Percentiles rank a stretch among this genome's conserved stretches.
phyloP scores from a whole-genome alignment of 768 basidiomycete genomes.

The Tulasnella calospora region DNA sequence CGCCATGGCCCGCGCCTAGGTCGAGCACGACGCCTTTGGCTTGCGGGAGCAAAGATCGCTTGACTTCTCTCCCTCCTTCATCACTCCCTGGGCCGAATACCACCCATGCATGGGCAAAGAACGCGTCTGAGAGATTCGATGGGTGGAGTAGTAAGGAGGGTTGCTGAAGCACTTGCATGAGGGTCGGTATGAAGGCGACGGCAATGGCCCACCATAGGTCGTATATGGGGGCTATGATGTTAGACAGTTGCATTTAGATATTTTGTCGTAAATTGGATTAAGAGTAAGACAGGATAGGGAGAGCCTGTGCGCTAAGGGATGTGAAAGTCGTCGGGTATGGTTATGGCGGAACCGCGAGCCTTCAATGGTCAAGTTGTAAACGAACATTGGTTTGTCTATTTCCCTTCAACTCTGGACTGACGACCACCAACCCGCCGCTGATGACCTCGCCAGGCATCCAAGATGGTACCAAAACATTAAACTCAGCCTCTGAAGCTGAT shows the following conservation, averaged over 20 bases:
- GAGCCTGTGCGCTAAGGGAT: neutral
- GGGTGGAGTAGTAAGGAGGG: constrained; percentile 50
- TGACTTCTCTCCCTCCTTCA: constrained; percentile 40
- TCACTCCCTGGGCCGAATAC: constrained; percentile 49
- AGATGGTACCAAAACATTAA: neutral
- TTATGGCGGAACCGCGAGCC: no score
- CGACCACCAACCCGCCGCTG: neutral
- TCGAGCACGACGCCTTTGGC: constrained; percentile 62
- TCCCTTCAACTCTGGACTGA: neutral
- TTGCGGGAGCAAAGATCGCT: constrained; percentile 48
- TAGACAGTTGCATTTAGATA: constrained; percentile 46
- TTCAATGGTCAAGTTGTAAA: neutral
- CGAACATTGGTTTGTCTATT: neutral
- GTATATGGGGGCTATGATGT: constrained; percentile 41
- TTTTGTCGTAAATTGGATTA: neutral
- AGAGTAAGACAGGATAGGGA: neutral
- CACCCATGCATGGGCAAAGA: constrained; percentile 58
- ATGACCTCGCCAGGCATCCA: neutral
- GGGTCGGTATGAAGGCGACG: constrained; percentile 45
- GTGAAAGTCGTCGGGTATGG: no score
- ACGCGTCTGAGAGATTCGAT: constrained; percentile 45
- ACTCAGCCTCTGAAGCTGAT: neutral
- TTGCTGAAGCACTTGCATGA: constrained; percentile 38
- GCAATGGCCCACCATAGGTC: constrained; percentile 44
- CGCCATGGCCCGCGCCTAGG: constrained; percentile 64